Evolutionary conservation across 2,329 filamentous ascomycete genomes (phyloP).

Genomic region (Aureobasidium sp.): DNA sequence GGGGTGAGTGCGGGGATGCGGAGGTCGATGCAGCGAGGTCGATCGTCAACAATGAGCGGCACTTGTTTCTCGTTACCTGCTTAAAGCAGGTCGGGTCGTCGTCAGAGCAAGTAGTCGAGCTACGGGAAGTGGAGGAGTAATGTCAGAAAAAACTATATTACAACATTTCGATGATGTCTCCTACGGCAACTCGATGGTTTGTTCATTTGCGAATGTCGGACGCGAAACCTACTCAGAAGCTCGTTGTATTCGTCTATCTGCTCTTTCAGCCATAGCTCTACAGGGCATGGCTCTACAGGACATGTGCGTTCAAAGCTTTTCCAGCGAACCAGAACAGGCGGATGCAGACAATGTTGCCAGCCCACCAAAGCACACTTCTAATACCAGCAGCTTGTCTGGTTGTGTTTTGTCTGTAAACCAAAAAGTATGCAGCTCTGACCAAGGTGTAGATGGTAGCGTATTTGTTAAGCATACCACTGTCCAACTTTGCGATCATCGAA

Average conservation of each 20-base stretch:
- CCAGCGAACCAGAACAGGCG: constrained; percentile 31
- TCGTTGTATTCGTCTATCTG: background rate
- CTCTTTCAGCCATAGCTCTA: background rate
- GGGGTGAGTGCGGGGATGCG: background rate
- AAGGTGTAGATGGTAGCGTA: constrained; percentile 36
- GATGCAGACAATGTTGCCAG: constrained; percentile 38
- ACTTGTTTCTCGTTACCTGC: background rate
- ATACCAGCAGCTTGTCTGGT: constrained; percentile 30
- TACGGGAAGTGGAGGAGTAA: background rate
- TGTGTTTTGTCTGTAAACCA: constrained; percentile 36
- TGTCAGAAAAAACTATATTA: background rate
- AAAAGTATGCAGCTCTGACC: constrained; percentile 36
- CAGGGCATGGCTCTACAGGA: background rate
- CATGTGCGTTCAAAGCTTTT: constrained; percentile 23
- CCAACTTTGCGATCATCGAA: constrained; percentile 36
- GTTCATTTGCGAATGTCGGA: background rate
- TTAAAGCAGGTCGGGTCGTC: background rate
- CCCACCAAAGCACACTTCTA: constrained; percentile 38
- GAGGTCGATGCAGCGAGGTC: background rate
- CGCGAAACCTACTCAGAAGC: background rate
- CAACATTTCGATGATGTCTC: background rate
- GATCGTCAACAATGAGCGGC: background rate
- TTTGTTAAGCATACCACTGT: constrained; percentile 31
- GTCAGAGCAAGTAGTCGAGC: background rate
- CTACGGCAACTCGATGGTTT: background rate